Conservation (phyloP, 2,329 filamentous ascomycete genomes). For the Ceratocystis albifundus region DNA sequence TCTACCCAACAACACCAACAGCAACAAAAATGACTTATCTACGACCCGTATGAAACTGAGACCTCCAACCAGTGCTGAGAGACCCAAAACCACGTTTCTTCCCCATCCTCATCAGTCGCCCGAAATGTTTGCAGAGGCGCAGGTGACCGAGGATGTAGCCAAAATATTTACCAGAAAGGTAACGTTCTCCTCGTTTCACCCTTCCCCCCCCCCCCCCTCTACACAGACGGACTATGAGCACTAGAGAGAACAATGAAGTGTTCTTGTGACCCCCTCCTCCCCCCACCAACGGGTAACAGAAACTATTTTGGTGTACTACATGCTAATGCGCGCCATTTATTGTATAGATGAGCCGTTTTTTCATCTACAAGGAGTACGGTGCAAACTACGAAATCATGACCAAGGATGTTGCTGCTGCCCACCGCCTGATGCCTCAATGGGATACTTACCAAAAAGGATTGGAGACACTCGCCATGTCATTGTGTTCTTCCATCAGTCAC, state of each 20-base stretch:
- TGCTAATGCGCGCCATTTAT: conserved; percentile 1
- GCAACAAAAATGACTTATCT: neutral
- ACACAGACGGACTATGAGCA: neutral
- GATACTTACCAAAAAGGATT: conserved; percentile 72
- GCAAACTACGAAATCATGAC: conserved; percentile 80
- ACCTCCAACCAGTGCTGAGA: neutral
- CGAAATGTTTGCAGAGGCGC: conserved; percentile 46
- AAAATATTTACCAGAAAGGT: conserved; percentile 51
- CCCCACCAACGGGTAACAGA: neutral
- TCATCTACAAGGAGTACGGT: conserved; percentile 82
- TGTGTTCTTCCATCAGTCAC: conserved; percentile 57
- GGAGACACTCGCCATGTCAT: conserved; percentile 65
- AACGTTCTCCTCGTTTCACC: conserved; percentile 21
- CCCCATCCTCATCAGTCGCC: conserved; percentile 38
- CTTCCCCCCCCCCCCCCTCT: neutral
- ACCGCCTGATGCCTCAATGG: conserved; percentile 61
- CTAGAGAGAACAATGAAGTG: neutral
- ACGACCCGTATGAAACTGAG: conserved; percentile 32
- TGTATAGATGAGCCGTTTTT: conserved; percentile 63
- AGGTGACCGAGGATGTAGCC: conserved; percentile 48
- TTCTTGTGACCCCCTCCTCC: neutral
- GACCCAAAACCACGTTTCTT: conserved; percentile 23
- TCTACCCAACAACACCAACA: neutral
- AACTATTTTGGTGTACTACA: neutral
- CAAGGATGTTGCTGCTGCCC: conserved; percentile 59